phyloP scores from a whole-genome alignment of 257 asterid genomes.

The Thymus mandschuricus region DNA sequence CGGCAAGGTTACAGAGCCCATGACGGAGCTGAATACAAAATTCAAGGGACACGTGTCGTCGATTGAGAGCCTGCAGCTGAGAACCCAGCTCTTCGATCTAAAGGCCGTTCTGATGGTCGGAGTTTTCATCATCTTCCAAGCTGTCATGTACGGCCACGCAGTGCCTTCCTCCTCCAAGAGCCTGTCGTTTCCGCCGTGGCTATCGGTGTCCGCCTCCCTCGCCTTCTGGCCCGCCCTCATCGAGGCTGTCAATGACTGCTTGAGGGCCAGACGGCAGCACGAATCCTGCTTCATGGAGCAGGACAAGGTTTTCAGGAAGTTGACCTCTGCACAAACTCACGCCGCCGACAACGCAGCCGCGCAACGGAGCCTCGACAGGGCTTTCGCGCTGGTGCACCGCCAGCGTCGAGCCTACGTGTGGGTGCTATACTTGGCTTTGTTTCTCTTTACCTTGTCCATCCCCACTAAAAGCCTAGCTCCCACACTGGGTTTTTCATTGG shows the following conservation, averaged over 20 bases:
- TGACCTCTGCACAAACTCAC: background rate
- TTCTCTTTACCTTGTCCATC: background rate
- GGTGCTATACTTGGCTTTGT: background rate
- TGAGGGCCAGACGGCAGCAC: background rate
- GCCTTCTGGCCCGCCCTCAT: slow-evolving; percentile 3
- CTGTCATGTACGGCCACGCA: background rate
- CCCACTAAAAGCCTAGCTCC: background rate
- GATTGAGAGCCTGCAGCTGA: background rate
- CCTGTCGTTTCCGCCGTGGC: background rate
- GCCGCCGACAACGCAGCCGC: background rate
- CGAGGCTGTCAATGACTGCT: background rate
- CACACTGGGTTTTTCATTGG: too few relatives aligned
- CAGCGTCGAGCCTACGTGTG: background rate
- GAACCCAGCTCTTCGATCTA: background rate
- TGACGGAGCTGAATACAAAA: background rate
- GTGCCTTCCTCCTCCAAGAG: background rate
- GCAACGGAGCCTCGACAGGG: background rate
- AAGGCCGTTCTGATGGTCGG: background rate
- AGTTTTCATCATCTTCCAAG: background rate
- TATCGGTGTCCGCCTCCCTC: background rate
- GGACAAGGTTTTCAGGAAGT: background rate
- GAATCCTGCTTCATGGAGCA: background rate
- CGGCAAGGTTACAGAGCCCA: background rate
- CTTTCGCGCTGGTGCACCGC: background rate
- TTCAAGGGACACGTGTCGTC: background rate